These are phyloP conservation scores for Tetracladium maxilliforme DNA, from an alignment of 2,329 filamentous ascomycete species.

Conservation along the genomic window DNA sequence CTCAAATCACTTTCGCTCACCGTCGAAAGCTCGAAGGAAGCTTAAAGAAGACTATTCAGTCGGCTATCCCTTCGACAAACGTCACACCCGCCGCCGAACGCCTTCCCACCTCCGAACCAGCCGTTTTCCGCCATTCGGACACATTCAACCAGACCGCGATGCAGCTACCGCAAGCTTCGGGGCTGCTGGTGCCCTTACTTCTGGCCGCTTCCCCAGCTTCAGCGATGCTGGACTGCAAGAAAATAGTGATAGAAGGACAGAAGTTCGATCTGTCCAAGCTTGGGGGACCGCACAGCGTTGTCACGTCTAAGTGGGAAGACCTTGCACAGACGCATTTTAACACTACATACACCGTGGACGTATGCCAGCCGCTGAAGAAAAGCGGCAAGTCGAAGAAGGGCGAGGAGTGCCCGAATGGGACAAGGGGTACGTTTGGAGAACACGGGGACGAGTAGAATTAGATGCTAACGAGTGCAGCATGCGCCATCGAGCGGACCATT, in stretches of 20 bases:
- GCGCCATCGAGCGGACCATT: conserved; percentile 52
- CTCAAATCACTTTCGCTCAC: too few relatives aligned
- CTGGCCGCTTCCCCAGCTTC: conserved; percentile 18
- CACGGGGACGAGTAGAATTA: conserved; percentile 3
- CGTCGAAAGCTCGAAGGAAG: too few relatives aligned
- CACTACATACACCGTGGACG: conserved; percentile 68
- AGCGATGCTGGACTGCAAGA: conserved; percentile 45
- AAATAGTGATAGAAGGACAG: conserved; percentile 41
- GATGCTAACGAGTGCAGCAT: conserved; percentile 36
- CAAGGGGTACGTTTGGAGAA: conserved; percentile 38
- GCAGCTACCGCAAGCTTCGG: not conserved
- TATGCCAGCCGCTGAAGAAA: conserved; percentile 55
- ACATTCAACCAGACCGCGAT: too few relatives aligned
- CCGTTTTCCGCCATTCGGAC: too few relatives aligned
- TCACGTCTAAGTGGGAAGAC: conserved; percentile 36
- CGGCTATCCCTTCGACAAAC: too few relatives aligned
- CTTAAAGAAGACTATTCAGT: too few relatives aligned
- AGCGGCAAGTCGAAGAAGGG: conserved; percentile 36
- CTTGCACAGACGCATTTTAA: conserved; percentile 39
- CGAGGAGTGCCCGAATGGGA: conserved; percentile 52
- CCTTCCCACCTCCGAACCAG: too few relatives aligned
- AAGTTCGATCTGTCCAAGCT: conserved; percentile 51
- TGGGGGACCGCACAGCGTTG: conserved; percentile 52
- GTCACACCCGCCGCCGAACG: too few relatives aligned
- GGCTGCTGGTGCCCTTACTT: conserved; percentile 5